These are phyloP conservation scores for Diaporthe longicolla DNA, from an alignment of 2,329 filamentous ascomycete species.

Conservation along the genomic window DNA sequence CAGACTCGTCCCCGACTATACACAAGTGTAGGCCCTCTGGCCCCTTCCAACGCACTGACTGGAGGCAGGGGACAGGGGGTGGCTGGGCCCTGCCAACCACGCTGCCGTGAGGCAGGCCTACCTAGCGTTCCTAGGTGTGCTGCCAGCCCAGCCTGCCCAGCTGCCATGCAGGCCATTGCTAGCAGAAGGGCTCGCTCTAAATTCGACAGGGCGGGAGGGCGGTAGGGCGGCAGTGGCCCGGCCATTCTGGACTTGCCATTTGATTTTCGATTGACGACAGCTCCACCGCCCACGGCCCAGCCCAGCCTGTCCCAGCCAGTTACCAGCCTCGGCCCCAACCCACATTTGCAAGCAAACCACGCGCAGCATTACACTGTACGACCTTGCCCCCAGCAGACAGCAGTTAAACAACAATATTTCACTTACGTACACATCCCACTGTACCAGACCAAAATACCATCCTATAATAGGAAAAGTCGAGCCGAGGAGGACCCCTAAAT, in stretches of 20 bases:
- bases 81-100: conserved; percentile 6
- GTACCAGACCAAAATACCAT: background rate
- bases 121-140: no score
- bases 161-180: no score
- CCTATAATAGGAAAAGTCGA: background rate
- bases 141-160: no score
- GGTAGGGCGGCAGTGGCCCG: conserved; percentile 26
- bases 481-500: conserved; percentile 24
- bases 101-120: background rate
- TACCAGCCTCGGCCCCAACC: background rate
- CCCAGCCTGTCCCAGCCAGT: background rate
- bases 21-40: background rate
- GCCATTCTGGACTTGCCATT: background rate
- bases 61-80: conserved; percentile 17
- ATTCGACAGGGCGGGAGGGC: background rate
- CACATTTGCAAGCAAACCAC: background rate
- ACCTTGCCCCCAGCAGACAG: conserved; percentile 15
- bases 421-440: background rate
- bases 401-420: background rate
- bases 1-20: background rate
- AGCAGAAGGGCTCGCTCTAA: background rate
- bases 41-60: background rate
- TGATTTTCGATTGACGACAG: conserved; percentile 21
- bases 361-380: background rate
- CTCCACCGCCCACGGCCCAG: background rate